Evolutionary conservation across 495 filamentous ascomycete species (phyloP), one percentile per base, ranked within the genome.

Genomic region (Pyrenopolyporus hunteri): DNA sequence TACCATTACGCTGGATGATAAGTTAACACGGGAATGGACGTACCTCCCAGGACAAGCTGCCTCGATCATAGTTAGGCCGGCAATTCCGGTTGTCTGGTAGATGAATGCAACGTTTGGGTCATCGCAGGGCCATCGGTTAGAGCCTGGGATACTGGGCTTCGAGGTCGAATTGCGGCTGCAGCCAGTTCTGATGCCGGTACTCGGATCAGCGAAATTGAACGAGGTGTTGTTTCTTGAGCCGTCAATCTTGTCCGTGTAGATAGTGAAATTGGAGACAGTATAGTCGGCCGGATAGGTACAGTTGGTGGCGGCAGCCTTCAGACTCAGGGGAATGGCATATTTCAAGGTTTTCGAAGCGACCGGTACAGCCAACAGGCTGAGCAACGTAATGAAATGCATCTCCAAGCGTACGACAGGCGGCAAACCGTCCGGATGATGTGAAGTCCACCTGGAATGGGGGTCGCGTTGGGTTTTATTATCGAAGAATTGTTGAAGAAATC

Each of bases 61-160:
- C 26, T 71, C 69, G 10, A 59, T 55, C 29, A 71, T 4, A 9
- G 63, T 69, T 19, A 71, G 32, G 3, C 62, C 65, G 14, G 59
- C 50, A 11, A 58, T 57, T 22, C 59, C 63, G 9, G 56, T 65
- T 7, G 57, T 59, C 45, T 71, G 59, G 20, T 64, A 71, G 33
- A 69, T 63, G 36, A 71, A 71, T 35, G 39, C 28, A 3, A 71
- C 52, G 22, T 47, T 47, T 13, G 36, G 5, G 19, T 67, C 35
- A 14, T 69, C 63, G 40, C 69, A 71, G 19, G 47, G 57, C 59
- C 62, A 71, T 46, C 42, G 60, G 48, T 71, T 67, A n/a, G 53
- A 42, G 22, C 55, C 42, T 9, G 44, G 35, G 22, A 50, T 35
- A 7, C 14, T 61, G 16, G 63, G 42, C 49, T 58, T 67, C 46